Percentiles rank a stretch among this genome's conserved stretches.
These are phyloP conservation scores for Lenzites betulinus DNA, from an alignment of 768 basidiomycete species.

Conservation along the genomic window DNA sequence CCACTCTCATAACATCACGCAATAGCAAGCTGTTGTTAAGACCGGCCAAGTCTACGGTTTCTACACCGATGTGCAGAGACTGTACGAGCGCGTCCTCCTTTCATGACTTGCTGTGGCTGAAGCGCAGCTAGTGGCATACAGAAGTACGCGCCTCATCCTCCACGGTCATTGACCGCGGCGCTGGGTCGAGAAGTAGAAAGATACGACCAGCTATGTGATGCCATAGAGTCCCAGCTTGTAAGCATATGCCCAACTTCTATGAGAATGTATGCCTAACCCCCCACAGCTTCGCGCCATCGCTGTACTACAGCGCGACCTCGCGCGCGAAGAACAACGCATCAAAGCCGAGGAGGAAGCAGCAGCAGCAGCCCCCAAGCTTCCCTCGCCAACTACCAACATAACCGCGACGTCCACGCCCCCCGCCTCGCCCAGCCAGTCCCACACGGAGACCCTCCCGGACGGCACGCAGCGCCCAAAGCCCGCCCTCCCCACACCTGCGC, in stretches of 20 bases:
- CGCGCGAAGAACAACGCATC: conserved; percentile 58
- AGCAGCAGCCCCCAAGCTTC: conserved; percentile 34
- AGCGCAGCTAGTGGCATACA: conserved; percentile 52
- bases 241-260: conserved; percentile 29
- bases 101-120: not conserved
- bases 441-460: conserved; percentile 13
- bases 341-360: conserved; percentile 45
- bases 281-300: conserved; percentile 68
- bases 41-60: conserved; percentile 73
- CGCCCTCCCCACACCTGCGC: conserved; percentile 33
- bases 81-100: conserved; percentile 52
- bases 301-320: conserved; percentile 69
- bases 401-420: conserved; percentile 17
- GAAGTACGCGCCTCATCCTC: conserved; percentile 60
- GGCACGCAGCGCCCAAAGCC: conserved; percentile 11
- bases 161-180: conserved; percentile 61
- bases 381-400: conserved; percentile 33
- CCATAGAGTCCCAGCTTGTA: conserved; percentile 72
- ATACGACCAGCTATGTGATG: conserved; percentile 79
- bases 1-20: not conserved
- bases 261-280: not conserved
- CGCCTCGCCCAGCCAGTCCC: conserved; percentile 18
- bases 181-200: conserved; percentile 76
- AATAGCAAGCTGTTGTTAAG: conserved; percentile 63
- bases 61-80: conserved; percentile 61